These are phyloP conservation scores for Capsella rubella DNA, from an alignment of 441 rosid species.

Conservation along the genomic window DNA sequence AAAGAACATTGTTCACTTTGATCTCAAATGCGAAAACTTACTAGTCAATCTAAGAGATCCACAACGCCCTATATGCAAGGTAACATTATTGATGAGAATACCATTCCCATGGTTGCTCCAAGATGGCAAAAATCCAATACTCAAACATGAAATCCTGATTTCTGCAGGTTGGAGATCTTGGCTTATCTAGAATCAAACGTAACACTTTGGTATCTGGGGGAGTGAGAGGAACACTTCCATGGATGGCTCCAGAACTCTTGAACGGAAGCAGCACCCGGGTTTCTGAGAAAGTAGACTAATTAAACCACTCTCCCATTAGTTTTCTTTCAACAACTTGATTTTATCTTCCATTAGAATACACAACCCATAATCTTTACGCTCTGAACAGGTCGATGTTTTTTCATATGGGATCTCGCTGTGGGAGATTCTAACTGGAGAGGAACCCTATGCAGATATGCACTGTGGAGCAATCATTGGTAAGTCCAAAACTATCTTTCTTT, in stretches of 20 bases:
- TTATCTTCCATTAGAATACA: background rate
- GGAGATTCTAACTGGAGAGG: constrained; percentile 91
- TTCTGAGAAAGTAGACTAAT: constrained; percentile 63
- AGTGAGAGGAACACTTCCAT: constrained; percentile 78
- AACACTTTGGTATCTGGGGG: constrained; percentile 79
- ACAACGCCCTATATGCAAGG: constrained; percentile 82
- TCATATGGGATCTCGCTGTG: constrained; percentile 91
- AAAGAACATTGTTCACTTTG: constrained; percentile 77
- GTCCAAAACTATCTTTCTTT: constrained; percentile 41
- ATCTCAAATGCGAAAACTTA: constrained; percentile 74
- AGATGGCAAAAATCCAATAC: background rate
- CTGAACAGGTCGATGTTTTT: constrained; percentile 80
- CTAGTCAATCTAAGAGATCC: constrained; percentile 77
- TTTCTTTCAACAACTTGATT: background rate
- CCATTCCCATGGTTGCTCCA: background rate
- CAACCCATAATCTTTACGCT: background rate
- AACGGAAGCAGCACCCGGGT: constrained; percentile 66
- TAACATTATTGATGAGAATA: constrained; percentile 25
- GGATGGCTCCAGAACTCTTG: constrained; percentile 83
- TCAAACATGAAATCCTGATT: background rate
- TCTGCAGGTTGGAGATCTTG: constrained; percentile 72
- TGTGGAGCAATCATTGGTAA: constrained; percentile 92
- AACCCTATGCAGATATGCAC: constrained; percentile 91
- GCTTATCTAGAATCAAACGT: constrained; percentile 74
- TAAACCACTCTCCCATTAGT: constrained; percentile 1